phyloP scores from a whole-genome alignment of 148 eudicot species.

The Rhododendron williamsianum region DNA sequence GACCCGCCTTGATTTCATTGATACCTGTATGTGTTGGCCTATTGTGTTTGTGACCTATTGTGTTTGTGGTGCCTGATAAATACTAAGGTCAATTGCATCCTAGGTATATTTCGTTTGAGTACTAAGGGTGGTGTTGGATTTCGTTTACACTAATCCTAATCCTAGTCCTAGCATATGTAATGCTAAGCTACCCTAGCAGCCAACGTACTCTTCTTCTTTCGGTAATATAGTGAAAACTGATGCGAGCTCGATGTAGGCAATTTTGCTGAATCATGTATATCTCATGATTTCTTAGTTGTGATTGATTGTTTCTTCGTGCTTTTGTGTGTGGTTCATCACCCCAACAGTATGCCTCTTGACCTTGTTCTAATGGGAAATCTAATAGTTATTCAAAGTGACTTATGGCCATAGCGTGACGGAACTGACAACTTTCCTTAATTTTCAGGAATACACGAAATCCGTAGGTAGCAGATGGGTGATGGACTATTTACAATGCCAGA shows the following conservation, averaged over 20 bases:
- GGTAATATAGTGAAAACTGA: background rate
- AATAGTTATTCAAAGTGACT: background rate
- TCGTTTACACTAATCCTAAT: background rate
- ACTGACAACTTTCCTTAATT: background rate
- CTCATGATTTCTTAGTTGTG: background rate
- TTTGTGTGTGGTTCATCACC: background rate
- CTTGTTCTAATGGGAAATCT: background rate
- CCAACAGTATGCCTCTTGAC: background rate
- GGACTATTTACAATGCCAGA: background rate
- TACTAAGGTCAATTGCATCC: background rate
- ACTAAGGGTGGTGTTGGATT: background rate
- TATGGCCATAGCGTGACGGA: background rate
- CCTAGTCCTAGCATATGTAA: background rate
- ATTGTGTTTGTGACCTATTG: background rate
- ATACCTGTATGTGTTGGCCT: background rate
- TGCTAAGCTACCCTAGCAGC: background rate
- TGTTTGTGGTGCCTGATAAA: background rate
- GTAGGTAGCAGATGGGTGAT: constrained; percentile 16
- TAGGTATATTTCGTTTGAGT: background rate
- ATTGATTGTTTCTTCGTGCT: background rate
- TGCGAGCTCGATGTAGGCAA: background rate
- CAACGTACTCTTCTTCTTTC: background rate
- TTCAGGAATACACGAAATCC: constrained; percentile 46
- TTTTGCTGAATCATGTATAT: background rate
- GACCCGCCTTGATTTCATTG: background rate